Evolutionary conservation across 2,329 filamentous ascomycete genomes (phyloP).

Genomic region (Furcasterigmium furcatum): DNA sequence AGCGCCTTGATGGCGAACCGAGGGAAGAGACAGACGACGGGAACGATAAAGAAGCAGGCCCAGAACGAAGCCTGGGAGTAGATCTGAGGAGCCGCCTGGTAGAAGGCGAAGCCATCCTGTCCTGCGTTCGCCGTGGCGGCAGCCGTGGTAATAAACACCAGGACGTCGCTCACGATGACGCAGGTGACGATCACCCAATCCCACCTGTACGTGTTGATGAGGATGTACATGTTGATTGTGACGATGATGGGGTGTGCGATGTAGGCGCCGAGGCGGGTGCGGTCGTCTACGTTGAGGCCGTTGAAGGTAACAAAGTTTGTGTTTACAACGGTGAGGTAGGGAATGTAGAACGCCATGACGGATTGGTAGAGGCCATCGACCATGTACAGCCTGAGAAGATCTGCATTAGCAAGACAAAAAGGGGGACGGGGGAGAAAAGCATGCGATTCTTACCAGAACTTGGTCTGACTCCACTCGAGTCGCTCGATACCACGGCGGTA

Average conservation of each 20-base stretch:
- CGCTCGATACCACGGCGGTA: constrained; percentile 95
- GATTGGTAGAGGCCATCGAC: constrained; percentile 92
- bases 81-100: constrained; percentile 72
- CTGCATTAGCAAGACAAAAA: constrained; percentile 15
- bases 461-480: constrained; percentile 90
- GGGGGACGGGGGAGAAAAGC: neutral
- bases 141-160: constrained; percentile 96
- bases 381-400: constrained; percentile 76
- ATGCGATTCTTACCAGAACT: constrained; percentile 76
- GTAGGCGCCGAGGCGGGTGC: constrained; percentile 81
- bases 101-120: constrained; percentile 48
- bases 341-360: constrained; percentile 88
- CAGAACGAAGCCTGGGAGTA: constrained; percentile 85
- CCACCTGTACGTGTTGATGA: constrained; percentile 97
- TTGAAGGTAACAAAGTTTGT: constrained; percentile 68
- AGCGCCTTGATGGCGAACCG: constrained; percentile 82
- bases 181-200: constrained; percentile 93
- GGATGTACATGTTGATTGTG: constrained; percentile 89
- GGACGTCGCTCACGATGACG: constrained; percentile 74
- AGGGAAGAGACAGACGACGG: constrained; percentile 80
- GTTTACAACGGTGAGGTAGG: constrained; percentile 72
- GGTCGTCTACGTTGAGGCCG: constrained; percentile 75
- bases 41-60: constrained; percentile 75
- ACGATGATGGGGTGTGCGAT: constrained; percentile 81
- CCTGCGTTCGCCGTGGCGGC: constrained; percentile 62